Percentiles rank a stretch among this genome's conserved stretches.
phyloP scores from a whole-genome alignment of 2,329 filamentous ascomycete genomes.

The Berkeleyomyces basicola region DNA sequence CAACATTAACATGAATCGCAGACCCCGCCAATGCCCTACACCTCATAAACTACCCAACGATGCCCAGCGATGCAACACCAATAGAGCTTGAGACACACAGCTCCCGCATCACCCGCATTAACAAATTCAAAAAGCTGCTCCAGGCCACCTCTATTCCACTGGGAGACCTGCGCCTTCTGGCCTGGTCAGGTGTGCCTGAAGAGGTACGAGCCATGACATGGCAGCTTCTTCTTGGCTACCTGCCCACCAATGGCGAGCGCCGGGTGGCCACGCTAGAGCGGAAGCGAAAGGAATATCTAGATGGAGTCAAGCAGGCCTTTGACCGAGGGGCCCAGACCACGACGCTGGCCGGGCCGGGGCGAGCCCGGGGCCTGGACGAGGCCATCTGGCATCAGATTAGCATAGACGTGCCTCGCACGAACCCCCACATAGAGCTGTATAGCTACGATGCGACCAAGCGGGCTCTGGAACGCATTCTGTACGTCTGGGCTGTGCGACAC shows the following conservation, averaged over 20 bases:
- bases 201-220: constrained; percentile 98
- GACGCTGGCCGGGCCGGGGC: constrained; percentile 16
- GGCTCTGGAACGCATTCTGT: constrained; percentile 84
- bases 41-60: constrained; percentile 72
- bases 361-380: constrained; percentile 64
- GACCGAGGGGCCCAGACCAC: constrained; percentile 35
- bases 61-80: constrained; percentile 53
- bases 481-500: constrained; percentile 94
- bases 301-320: constrained; percentile 64
- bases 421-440: constrained; percentile 89
- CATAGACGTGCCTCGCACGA: constrained; percentile 92
- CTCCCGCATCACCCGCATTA: constrained; percentile 80
- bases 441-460: constrained; percentile 90
- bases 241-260: constrained; percentile 91
- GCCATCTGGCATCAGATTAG: constrained; percentile 99
- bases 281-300: constrained; percentile 91
- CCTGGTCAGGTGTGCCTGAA: constrained; percentile 87
- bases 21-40: constrained; percentile 87
- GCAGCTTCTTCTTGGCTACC: constrained; percentile 86
- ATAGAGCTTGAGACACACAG: constrained; percentile 80
- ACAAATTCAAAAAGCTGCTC: constrained; percentile 94
- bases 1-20: constrained; percentile 16
- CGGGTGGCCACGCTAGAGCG: constrained; percentile 78
- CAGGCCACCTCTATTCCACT: constrained; percentile 83
- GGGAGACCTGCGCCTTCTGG: constrained; percentile 63